Evolutionary conservation across 2,329 filamentous ascomycete species (phyloP), one percentile per base, ranked within the genome.

Genomic region (Beauveria varroae): DNA sequence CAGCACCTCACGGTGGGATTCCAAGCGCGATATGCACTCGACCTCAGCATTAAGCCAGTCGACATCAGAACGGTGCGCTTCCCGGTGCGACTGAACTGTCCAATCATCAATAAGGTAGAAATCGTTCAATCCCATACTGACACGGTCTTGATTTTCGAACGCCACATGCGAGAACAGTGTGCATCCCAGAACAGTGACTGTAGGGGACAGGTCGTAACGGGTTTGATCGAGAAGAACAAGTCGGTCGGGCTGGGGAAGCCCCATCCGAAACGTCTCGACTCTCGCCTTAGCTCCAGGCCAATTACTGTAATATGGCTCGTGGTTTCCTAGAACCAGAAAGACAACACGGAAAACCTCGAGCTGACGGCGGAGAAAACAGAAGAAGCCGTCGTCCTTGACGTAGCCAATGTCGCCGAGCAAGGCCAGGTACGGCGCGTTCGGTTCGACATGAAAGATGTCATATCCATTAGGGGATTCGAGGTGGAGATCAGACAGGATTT

Each of bases 371-470:
- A 81, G 68, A 64, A 80, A 81, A 5, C 60, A 22, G 57, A 77
- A 74, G 60, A 76, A 74, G 4, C 68, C 69, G 26, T 73, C 68
- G 63, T 80, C 74, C 43, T 47, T 46, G 46, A 75, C 69, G 56
- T 76, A 71, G 34, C 78, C 78, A 56, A 81, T 76, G 63, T 81
- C 79, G 16, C 79, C 79, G 2, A 81, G 72, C 2, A 82, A 75
- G 4, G 78, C 78, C 2, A 82, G 72, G 60, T 77, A 74, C 7
- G 76, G 74, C 7, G 76, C 73, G 52, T 68, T 70, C 5, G 74
- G 73, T 1, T 67, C 62, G 50, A 81, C 69, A 64, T 80, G 6
- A 56, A 64, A 65, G 41, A 62, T 56, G 26, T 63, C 60, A 20
- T 81, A 44, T 72, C 69, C 51, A 67, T 59, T 12, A 72, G 74